Conservation (phyloP, 495 filamentous ascomycete species). For the Hapsidospora chrysogenum region DNA sequence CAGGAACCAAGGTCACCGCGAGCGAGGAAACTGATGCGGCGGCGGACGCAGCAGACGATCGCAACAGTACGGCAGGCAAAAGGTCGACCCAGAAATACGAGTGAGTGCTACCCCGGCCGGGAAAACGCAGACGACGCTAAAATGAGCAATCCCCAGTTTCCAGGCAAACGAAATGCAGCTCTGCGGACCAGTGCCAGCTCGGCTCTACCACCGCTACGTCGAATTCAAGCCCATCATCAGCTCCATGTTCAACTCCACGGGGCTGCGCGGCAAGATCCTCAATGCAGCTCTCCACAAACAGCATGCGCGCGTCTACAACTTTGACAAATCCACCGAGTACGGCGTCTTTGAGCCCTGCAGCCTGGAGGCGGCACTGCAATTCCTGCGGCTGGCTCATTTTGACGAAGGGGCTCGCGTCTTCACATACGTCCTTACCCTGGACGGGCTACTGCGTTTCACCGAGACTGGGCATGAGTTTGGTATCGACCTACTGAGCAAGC, state of each 20-base stretch:
- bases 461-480: slow-evolving; percentile 92
- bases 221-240: slow-evolving; percentile 85
- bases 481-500: slow-evolving; percentile 80
- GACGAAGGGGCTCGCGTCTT: slow-evolving; percentile 75
- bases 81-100: slow-evolving; percentile 48
- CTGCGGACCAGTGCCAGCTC: slow-evolving; percentile 57
- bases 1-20: slow-evolving; percentile 51
- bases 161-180: slow-evolving; percentile 89
- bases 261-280: slow-evolving; percentile 59
- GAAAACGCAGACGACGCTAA: no score
- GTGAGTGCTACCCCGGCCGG: slow-evolving; percentile 31
- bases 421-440: slow-evolving; percentile 82
- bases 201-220: slow-evolving; percentile 78
- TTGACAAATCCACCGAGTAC: slow-evolving; percentile 52
- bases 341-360: slow-evolving; percentile 35
- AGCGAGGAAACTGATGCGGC: slow-evolving; percentile 20
- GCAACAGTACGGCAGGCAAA: slow-evolving; percentile 15
- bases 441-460: slow-evolving; percentile 73
- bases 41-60: no score
- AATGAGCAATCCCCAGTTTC: slow-evolving; percentile 61
- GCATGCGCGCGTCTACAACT: slow-evolving; percentile 77
- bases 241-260: slow-evolving; percentile 66
- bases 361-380: slow-evolving; percentile 52
- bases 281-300: slow-evolving; percentile 81
- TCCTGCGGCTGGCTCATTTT: slow-evolving; percentile 73